Conservation (phyloP, 1,284 basidiomycete genomes). For the Rhodotorula sp. region DNA sequence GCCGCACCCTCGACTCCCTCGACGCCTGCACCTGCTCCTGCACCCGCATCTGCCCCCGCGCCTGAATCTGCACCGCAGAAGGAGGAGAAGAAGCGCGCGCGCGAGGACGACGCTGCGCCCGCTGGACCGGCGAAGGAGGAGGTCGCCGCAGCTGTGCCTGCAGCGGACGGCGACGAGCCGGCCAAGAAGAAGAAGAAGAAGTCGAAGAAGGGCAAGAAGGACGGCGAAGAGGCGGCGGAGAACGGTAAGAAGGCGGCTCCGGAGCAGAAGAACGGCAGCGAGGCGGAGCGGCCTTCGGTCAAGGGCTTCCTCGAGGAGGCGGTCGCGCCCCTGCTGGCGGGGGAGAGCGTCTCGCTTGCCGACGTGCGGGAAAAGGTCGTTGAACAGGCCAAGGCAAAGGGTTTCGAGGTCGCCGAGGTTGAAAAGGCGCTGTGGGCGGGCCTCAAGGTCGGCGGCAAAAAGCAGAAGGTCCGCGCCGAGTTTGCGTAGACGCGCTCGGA, state of each 20-base stretch:
- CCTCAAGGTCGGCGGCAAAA: conserved; percentile 32
- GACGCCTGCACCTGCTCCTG: not conserved
- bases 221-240: not conserved
- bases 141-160: not conserved
- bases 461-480: conserved; percentile 27
- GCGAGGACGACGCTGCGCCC: conserved; percentile 8
- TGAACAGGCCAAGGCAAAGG: conserved; percentile 17
- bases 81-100: conserved; percentile 20
- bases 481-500: conserved; percentile 3
- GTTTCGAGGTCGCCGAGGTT: conserved; percentile 10
- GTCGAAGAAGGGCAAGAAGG: conserved; percentile 16
- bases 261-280: not conserved
- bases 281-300: not conserved
- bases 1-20: not conserved
- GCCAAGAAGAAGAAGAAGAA: conserved; percentile 25
- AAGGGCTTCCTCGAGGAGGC: conserved; percentile 15
- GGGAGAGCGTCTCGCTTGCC: conserved; percentile 16
- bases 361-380: conserved; percentile 18
- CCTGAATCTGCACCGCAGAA: too few relatives aligned
- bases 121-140: not conserved
- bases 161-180: not conserved
- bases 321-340: conserved; percentile 17
- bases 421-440: conserved; percentile 15
- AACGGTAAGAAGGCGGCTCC: not conserved
- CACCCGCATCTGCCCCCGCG: not conserved